Conservation (phyloP, 2,329 filamentous ascomycete genomes). For the Coniochaeta hoffmannii region DNA sequence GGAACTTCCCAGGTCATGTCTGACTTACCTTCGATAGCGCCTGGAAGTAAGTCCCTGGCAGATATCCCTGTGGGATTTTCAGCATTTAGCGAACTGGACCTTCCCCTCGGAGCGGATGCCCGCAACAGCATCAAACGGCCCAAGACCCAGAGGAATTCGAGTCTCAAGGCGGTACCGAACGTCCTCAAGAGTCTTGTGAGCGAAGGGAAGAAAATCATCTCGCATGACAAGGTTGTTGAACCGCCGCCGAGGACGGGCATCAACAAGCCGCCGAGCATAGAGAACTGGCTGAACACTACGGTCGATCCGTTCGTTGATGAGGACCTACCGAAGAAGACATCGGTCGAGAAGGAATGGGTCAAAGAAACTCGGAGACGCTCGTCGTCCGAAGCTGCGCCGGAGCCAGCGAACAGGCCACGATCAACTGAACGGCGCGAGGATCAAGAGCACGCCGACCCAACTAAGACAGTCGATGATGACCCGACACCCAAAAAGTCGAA, state of each 20-base stretch:
- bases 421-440: conserved; percentile 4
- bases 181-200: conserved; percentile 58
- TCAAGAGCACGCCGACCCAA: conserved; percentile 8
- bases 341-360: conserved; percentile 27
- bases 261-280: conserved; percentile 57
- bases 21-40: conserved; percentile 30
- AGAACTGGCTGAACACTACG: conserved; percentile 57
- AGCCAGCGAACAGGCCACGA: conserved; percentile 3
- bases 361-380: conserved; percentile 21
- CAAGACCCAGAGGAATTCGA: conserved; percentile 46
- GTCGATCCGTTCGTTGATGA: conserved; percentile 54
- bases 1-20: conserved; percentile 26
- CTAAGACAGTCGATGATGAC: conserved; percentile 14
- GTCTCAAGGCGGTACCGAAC: conserved; percentile 53
- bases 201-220: too few relatives aligned
- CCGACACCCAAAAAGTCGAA: conserved; percentile 20
- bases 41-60: conserved; percentile 44
- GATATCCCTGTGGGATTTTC: conserved; percentile 59
- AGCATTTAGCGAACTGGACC: conserved; percentile 58
- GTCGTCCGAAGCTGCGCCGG: conserved; percentile 15
- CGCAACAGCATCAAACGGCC: conserved; percentile 29
- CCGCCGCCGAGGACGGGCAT: conserved; percentile 38
- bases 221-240: conserved; percentile 52
- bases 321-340: conserved; percentile 21
- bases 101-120: conserved; percentile 42